Evolutionary conservation across 1,284 basidiomycete genomes (phyloP), one percentile per base, ranked within the genome.

Genomic region (Neolentinus lepideus): DNA sequence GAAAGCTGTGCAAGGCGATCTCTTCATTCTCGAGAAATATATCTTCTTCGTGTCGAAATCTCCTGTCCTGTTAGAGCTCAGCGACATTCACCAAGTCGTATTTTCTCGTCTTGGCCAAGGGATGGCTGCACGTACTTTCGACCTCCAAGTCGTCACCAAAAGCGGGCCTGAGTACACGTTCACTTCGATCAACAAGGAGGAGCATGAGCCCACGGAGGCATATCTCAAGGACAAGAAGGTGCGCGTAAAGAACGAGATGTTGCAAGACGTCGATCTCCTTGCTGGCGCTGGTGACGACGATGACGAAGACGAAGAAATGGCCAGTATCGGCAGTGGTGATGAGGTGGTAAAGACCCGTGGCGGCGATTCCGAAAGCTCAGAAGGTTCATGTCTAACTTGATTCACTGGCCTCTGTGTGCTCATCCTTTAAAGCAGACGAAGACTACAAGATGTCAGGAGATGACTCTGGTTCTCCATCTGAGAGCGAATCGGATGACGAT

Each of bases 11-110:
- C 95, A 98, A 70, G 97, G 97, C 60, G 93, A 98, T 69, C 84
- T 99, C 25, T 99, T 98, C 80, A 85, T 98, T 75, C 85, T 99
- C 59, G 97, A 99, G 69, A 98, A 98, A 81, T 93, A 91, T 68
- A 80, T 99, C 52, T 92, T 99, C 72, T 99, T 98, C 76, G 94
- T 99, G 55, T 94, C 95, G 57, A 99, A 98, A 72, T 90, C 94
- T 65, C 95, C 97, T 1, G 87, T 89, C 36, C 87, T 98, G 64
- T 83, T 98, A 63, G 92, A 97, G 62, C 88, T 97, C 61, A 83
- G 85, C 56, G 94, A 98, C 65, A 90, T 98, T 57, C 88, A 94
- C 64, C 89, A 92, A 71, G 90, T 93, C 58, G 81, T 94, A 53
- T 98, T 99, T 77, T 95, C 94, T 11, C 90, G 94, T 58, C 92